Base-by-base conservation (phyloP, 768 basidiomycete species). In the Podaxis sp. region DNA sequence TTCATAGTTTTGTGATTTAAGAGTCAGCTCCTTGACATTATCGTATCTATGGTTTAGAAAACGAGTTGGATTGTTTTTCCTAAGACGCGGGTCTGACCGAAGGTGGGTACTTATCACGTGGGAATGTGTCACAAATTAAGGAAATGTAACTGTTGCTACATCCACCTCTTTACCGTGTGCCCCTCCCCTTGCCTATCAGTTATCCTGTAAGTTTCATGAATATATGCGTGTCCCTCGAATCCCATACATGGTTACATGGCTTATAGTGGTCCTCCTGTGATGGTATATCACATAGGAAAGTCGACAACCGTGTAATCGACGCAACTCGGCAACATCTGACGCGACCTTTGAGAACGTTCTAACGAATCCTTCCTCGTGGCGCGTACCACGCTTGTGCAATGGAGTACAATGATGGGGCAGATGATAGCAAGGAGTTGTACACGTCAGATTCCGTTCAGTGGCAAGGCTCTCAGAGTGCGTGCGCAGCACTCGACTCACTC, bases 401-500 rank as follows among this genome's bases (percentile, higher is more conserved):
- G 58, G 58, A 59, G 2, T 59, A 50, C 33, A 33, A 22, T 37
- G 28, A 60, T 17, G 20, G 10, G 17, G 3, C 30, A 48, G 44
- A 30, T 28, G 56, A 57, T 57, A 28, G 7, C 17, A 3, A 24
- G n/a, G 44, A 26, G 15, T 20, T 15, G 7, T 37, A 36, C 24
- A 26, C 28, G 24, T 58, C 57, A 28, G 71, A 72, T 57, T 60
- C 63, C 30, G 66, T 72, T 6, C 64, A 58, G 54, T 72, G 71
- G 71, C 68, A 71, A 52, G 58, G 66, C 48, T 68, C 71, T 5
- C 70, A 72, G 57, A 58, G 63, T 12, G 41, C 64, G 7, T 71
- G 68, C 57, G 49, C 61, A 15, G 70, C 67, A 30, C 69, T 72
- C 8, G 60, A 70, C 38, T 52, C 59, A 36, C 66, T 71, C 24